These are phyloP conservation scores for Suhomyces vadensis DNA, from an alignment of 805 yeast genomes.

Conservation along the genomic window DNA sequence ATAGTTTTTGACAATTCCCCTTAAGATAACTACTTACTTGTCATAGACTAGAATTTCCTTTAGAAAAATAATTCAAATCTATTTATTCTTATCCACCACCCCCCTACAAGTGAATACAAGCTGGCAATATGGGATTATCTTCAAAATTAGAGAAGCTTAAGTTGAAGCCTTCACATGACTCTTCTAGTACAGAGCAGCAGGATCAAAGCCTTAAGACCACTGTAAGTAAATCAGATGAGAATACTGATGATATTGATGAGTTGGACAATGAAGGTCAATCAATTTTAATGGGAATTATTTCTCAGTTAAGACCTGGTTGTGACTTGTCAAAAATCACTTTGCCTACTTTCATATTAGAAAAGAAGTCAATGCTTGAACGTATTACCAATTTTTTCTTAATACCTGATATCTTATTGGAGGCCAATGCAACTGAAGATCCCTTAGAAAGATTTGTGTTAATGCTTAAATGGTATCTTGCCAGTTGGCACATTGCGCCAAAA, in stretches of 20 bases:
- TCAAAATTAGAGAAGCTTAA: conserved; percentile 30
- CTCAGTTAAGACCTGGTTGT: conserved; percentile 90
- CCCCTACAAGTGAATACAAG: too few species aligned
- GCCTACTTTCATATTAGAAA: conserved; percentile 93
- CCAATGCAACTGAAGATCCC: conserved; percentile 60
- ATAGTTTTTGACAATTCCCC: too few species aligned
- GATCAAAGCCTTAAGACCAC: not conserved
- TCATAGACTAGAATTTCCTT: too few species aligned
- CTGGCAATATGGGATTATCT: conserved; percentile 32
- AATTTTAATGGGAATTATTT: conserved; percentile 80
- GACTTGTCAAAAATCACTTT: conserved; percentile 88
- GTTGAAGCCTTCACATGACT: conserved; percentile 15
- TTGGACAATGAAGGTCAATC: conserved; percentile 88
- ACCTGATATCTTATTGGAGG: conserved; percentile 72
- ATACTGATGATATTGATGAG: conserved; percentile 81
- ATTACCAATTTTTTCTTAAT: conserved; percentile 84
- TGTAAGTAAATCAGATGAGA: conserved; percentile 3
- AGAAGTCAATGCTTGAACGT: conserved; percentile 94
- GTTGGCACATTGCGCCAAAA: conserved; percentile 98
- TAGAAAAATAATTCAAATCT: too few species aligned
- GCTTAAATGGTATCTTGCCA: conserved; percentile 86
- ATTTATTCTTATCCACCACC: not conserved
- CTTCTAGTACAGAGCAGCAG: conserved; percentile 4
- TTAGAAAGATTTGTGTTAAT: conserved; percentile 70
- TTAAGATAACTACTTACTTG: too few species aligned